Base-by-base conservation (phyloP, 352 stramenopile genomes). In the Phytopythium boreale region DNA sequence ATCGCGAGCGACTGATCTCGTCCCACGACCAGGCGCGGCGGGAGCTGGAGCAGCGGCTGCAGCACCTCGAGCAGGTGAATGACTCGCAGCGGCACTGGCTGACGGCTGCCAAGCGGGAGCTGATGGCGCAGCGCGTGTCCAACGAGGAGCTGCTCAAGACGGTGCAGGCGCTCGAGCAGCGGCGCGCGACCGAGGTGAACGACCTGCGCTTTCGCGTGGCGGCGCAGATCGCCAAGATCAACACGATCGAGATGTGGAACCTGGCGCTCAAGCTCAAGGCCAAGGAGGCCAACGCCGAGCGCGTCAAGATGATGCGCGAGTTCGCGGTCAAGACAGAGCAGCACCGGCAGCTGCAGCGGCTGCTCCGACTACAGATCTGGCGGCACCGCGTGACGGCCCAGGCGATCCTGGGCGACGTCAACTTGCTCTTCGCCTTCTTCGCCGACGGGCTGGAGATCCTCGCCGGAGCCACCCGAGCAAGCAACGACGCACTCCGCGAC, bases 211-310 rank as follows among this genome's bases (percentile, higher is more conserved):
- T 90, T 55, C 78, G 85, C 43, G 89, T 93, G 44, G 63, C 70
- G 11, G 63, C 79, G 34, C 85, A 93, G 67, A 78, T 91, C 51
- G 76, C 71, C 31, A 83, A 81, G 51, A 90, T 92, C 62, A 88
- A 85, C 61, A 80, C 79, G 62, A 74, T 92, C 22, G 80, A 92
- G 56, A 92, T 93, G 81, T 93, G 85, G 85, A 92, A 90, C 52
- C 59, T 90, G 26, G 82, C 81, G 61, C 72, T 93, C 47, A 89
- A 89, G 69, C 72, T 88, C 15, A 77, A 89, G 44, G 72, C 80
- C 2, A 87, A 86, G n/a, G 80, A 87, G 49, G 75, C 75, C 8
- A 72, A 83, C 31, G 70, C 51, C 19, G 81, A 90, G 56, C 78
- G 82, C 12, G 59, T 89, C 10, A 63, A 73, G 20, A 77, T 80